These are phyloP conservation scores for Pleodorina starrii DNA, from an alignment of 139 green algal species.

Conservation along the genomic window DNA sequence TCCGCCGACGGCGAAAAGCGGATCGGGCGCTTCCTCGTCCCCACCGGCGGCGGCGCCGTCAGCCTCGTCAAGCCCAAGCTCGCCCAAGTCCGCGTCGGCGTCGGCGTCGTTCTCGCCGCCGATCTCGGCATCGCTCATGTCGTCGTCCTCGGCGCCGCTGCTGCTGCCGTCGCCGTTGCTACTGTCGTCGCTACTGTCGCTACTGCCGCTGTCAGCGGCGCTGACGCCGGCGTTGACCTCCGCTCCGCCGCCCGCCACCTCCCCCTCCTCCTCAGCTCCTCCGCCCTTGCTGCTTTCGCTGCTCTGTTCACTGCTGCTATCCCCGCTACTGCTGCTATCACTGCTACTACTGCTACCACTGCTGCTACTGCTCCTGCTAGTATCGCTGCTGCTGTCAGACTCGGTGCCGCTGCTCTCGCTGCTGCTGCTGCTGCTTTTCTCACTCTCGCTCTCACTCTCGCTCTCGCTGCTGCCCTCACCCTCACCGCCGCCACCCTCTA, in stretches of 20 bases:
- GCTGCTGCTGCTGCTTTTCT: no score
- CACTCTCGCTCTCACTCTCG: no score
- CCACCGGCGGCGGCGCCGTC: not conserved
- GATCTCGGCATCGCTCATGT: not conserved
- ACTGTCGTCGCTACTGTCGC: not conserved
- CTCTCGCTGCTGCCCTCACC: no score
- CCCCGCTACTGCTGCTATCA: not conserved
- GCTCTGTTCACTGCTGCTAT: not conserved
- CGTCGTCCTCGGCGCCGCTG: no score
- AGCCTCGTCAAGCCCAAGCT: not conserved
- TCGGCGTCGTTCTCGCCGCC: not conserved
- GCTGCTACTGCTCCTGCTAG: no score
- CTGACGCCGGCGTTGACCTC: not conserved
- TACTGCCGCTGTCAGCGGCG: not conserved
- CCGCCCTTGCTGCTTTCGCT: not conserved
- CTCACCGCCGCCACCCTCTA: no score
- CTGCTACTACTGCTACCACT: no score
- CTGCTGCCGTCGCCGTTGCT: no score
- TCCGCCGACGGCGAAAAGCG: not conserved
- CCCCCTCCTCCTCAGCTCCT: no score
- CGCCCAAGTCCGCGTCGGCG: not conserved
- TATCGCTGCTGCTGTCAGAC: not conserved
- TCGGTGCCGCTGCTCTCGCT: no score
- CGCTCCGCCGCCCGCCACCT: no score
- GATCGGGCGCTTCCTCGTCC: not conserved